Base-by-base conservation (phyloP, 768 basidiomycete genomes). In the Boletus rubroflammeus region DNA sequence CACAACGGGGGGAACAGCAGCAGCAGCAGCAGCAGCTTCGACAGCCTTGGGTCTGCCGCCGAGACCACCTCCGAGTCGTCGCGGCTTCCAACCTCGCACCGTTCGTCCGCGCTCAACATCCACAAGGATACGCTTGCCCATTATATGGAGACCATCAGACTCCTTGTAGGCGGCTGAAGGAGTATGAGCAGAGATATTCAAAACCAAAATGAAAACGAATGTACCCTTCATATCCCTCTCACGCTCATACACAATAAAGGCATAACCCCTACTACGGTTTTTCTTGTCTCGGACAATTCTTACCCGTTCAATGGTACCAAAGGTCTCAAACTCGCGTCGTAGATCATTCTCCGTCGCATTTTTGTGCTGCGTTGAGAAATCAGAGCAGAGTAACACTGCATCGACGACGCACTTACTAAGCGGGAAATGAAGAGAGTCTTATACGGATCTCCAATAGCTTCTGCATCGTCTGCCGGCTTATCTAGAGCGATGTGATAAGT, bases 161-260 rank as follows among this genome's bases (percentile, higher is more conserved):
- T 98, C 97, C 74, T 98, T 98, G 81, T 98, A 99, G 14, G 96
- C 97, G 59, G 88, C 88, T 90, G 60, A 54, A 43, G 39, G 53
- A 52, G 60, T 50, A 43, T 65, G 47, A 64, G 53, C 60, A 60
- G 42, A 61, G 47, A 46, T 15, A 21, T 28, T 34, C 54, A 54
- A 51, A 58, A 61, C 36, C 21, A 53, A 53, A 41, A 53, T 48
- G 44, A 47, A 47, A 62, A 38, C 11, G 15, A 29, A 19, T 13
- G 47, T 70, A 95, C 95, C 95, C 83, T 98, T 98, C 97, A 99
- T 99, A 70, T 99, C 97, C 54, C 95, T 84, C 74, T 98, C 97
- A 29, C 97, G 84, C 69, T 99, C 97, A 61, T 93, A 99, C 17
- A 99, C 94, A 58, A 99, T 81, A 73, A 99, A 99, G 21, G 96